Evolutionary conservation across 1,284 basidiomycete genomes (phyloP).

Genomic region (Apiotrichum akiyoshidainum): DNA sequence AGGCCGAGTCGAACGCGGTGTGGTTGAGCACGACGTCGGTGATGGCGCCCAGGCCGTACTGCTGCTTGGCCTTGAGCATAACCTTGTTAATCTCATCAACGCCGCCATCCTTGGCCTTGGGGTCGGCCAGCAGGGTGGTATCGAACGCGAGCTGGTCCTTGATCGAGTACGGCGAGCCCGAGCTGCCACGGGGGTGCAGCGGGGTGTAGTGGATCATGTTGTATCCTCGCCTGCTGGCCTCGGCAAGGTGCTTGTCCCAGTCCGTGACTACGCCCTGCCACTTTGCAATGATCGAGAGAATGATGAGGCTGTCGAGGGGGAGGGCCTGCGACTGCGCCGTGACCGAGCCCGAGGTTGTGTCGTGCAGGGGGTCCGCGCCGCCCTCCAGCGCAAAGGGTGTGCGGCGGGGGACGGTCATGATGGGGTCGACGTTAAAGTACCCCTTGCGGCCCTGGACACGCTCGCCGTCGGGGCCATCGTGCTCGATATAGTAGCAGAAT

Average conservation of each 20-base stretch:
- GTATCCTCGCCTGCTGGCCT: constrained; percentile 82
- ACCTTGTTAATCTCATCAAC: constrained; percentile 55
- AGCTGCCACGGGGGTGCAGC: constrained; percentile 80
- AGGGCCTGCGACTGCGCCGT: constrained; percentile 52
- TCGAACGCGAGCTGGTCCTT: constrained; percentile 80
- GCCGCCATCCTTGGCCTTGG: constrained; percentile 57
- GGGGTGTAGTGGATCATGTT: constrained; percentile 96
- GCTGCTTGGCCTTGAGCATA: constrained; percentile 67
- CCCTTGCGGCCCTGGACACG: constrained; percentile 76
- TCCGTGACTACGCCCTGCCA: constrained; percentile 84
- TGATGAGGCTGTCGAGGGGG: constrained; percentile 76
- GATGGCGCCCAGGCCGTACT: constrained; percentile 80
- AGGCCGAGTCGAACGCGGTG: constrained; percentile 85
- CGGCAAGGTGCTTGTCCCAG: constrained; percentile 75
- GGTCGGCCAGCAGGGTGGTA: constrained; percentile 62
- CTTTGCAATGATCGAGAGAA: constrained; percentile 86
- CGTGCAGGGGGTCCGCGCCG: constrained; percentile 46
- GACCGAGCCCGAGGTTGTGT: constrained; percentile 56
- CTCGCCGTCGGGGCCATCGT: constrained; percentile 58
- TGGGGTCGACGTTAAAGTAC: constrained; percentile 92
- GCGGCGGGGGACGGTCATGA: constrained; percentile 70
- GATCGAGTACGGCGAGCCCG: constrained; percentile 87
- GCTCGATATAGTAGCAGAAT: constrained; percentile 89
- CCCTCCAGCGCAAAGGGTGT: constrained; percentile 56
- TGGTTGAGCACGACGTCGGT: constrained; percentile 95